phyloP scores from a whole-genome alignment of 345 rosid genomes.

The Erucastrum elatum region DNA sequence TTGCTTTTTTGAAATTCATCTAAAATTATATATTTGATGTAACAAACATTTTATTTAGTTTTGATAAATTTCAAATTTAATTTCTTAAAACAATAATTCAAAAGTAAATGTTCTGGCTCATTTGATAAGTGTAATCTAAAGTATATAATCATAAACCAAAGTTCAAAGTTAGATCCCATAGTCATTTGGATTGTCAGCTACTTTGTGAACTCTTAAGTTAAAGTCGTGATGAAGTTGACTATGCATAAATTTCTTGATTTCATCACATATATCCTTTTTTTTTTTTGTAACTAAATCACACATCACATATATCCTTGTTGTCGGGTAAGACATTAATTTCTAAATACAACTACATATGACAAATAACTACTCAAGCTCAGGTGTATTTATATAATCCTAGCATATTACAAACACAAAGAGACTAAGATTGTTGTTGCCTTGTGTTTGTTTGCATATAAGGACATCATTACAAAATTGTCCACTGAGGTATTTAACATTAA shows the following conservation, averaged over 20 bases:
- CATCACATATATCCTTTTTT: slow-evolving; percentile 16
- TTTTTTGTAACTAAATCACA: too few species aligned
- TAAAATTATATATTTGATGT: background rate
- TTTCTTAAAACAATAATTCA: background rate
- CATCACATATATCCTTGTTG: slow-evolving; percentile 21
- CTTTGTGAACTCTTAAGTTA: background rate
- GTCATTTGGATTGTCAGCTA: background rate
- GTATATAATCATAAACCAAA: background rate
- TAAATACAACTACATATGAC: slow-evolving; percentile 35
- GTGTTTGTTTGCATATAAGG: slow-evolving; percentile 34
- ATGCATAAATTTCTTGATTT: slow-evolving; percentile 1
- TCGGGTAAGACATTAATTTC: slow-evolving; percentile 32
- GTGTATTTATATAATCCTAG: slow-evolving; percentile 10
- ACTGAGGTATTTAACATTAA: slow-evolving; percentile 10
- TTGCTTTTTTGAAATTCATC: background rate
- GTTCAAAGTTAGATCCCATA: background rate
- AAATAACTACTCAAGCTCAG: slow-evolving; percentile 23
- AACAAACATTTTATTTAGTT: background rate
- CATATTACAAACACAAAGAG: slow-evolving; percentile 39
- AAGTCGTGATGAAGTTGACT: slow-evolving; percentile 35
- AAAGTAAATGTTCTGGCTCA: background rate
- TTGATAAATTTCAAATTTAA: background rate
- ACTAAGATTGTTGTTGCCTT: slow-evolving; percentile 25
- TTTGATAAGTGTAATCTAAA: background rate
- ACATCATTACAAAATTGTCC: slow-evolving; percentile 32